Evolutionary conservation across 176 grass and related monocot genomes (phyloP).

Genomic region (Themeda triandra): DNA sequence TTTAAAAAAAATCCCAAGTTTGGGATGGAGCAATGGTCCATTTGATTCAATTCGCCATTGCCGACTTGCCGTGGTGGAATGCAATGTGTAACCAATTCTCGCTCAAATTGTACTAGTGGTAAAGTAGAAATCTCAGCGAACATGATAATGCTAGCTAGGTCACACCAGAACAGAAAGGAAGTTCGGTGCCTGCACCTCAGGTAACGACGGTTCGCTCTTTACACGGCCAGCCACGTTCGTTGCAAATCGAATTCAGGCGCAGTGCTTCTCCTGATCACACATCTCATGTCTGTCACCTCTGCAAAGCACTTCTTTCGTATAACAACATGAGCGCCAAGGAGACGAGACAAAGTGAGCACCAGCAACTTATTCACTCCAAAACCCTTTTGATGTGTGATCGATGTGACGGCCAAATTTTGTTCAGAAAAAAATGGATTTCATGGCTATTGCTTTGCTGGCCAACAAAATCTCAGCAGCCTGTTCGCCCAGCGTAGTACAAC

Average conservation of each 20-base stretch:
- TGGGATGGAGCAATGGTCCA: not conserved
- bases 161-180: not conserved
- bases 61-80: not conserved
- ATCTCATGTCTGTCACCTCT: not conserved
- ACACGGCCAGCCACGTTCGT: not conserved
- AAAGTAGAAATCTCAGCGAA: not conserved
- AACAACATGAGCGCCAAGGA: not conserved
- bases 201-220: not conserved
- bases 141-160: not conserved
- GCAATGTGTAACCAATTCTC: not conserved
- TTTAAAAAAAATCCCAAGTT: too few relatives aligned
- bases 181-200: not conserved
- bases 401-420: too few relatives aligned
- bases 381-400: too few relatives aligned
- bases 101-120: not conserved
- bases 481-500: too few relatives aligned
- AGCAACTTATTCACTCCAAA: too few relatives aligned
- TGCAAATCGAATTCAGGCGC: not conserved
- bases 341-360: too few relatives aligned
- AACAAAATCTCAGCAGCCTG: too few relatives aligned
- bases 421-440: too few relatives aligned
- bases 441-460: too few relatives aligned
- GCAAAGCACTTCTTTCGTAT: not conserved
- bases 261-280: not conserved
- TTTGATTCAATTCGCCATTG: not conserved